Evolutionary conservation across 768 basidiomycete genomes (phyloP).

Genomic region (Chalciporus pseudorubinellus): DNA sequence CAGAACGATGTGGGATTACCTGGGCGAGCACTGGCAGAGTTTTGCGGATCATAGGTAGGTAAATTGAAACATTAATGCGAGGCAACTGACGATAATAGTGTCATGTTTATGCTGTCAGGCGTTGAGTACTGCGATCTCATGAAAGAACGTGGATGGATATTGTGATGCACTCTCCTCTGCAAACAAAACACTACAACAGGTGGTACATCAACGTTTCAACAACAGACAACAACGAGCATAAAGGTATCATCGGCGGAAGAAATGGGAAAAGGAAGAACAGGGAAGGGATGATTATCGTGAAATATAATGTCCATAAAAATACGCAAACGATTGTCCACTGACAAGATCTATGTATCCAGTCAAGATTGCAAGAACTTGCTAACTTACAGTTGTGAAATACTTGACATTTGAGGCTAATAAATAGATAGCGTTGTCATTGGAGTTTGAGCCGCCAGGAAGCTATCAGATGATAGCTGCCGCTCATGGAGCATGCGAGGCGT

Average conservation of each 20-base stretch:
- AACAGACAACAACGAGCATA: background rate
- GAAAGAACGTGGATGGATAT: background rate
- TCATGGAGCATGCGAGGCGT: slow-evolving; percentile 18
- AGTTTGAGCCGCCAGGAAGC: slow-evolving; percentile 21
- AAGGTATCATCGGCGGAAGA: background rate
- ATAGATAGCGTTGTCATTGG: slow-evolving; percentile 22
- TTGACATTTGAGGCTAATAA: slow-evolving; percentile 18
- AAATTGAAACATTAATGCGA: too few relatives aligned
- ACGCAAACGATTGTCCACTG: slow-evolving; percentile 8
- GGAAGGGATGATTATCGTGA: slow-evolving; percentile 9
- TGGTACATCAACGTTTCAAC: background rate
- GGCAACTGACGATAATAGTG: too few relatives aligned
- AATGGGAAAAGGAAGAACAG: background rate
- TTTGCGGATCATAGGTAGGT: too few relatives aligned
- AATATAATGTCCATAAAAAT: slow-evolving; percentile 9
- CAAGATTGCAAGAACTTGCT: background rate
- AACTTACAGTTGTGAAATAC: background rate
- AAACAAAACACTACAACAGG: background rate
- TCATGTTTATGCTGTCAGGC: too few relatives aligned
- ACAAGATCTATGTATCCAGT: background rate
- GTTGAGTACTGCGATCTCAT: background rate
- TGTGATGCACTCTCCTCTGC: background rate
- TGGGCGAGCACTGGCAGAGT: background rate
- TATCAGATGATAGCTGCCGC: slow-evolving; percentile 28
- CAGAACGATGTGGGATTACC: background rate